Conservation (phyloP, 73 alveolate genomes). For the Symbiodinium natans region DNA sequence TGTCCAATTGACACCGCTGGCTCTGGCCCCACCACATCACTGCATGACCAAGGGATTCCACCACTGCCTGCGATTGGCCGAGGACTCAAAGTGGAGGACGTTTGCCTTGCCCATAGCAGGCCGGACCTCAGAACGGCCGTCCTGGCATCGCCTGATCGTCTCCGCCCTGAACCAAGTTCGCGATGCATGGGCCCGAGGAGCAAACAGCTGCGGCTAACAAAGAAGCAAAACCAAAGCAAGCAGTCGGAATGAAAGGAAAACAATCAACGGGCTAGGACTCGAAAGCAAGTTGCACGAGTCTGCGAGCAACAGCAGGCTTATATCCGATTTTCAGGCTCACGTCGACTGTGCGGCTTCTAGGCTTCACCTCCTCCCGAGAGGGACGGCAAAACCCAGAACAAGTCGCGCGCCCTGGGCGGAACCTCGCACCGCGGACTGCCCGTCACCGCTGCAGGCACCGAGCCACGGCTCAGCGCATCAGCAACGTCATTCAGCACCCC, state of each 20-base stretch:
- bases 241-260: too few species aligned
- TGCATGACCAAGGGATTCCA: too few species aligned
- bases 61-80: not conserved
- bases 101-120: not conserved
- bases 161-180: not conserved
- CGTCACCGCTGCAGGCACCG: not conserved
- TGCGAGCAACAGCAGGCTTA: too few species aligned
- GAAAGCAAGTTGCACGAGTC: too few species aligned
- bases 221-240: not conserved
- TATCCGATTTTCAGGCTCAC: too few species aligned
- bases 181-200: not conserved
- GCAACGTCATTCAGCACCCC: conserved; percentile 26
- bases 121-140: not conserved
- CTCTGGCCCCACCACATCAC: too few species aligned
- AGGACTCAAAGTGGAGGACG: too few species aligned
- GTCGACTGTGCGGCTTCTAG: too few species aligned
- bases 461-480: not conserved
- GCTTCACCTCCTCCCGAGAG: too few species aligned
- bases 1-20: not conserved
- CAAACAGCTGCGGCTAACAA: not conserved
- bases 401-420: not conserved
- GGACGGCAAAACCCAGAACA: not conserved
- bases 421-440: not conserved
- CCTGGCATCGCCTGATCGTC: not conserved
- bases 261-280: too few species aligned